Base-by-base conservation (phyloP, 1,139 yeast genomes). In the Candida sanyaensis region DNA sequence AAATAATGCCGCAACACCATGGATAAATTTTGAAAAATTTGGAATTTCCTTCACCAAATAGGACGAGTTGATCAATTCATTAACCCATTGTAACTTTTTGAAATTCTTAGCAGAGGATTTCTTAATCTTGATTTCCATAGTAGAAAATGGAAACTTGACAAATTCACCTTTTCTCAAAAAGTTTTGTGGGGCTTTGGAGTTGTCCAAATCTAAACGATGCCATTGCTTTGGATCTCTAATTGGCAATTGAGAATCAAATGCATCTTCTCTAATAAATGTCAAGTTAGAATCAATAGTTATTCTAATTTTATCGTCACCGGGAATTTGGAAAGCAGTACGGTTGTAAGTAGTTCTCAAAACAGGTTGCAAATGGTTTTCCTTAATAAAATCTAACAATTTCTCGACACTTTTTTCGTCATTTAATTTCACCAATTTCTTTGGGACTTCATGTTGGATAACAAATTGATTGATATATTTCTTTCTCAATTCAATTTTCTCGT, bases 271-370 rank as follows among this genome's bases (percentile, higher is more conserved):
- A 51, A 93, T 86, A 62, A 89, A 91, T 45, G 86, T 66, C 51
- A 93, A 82, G 64, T 93, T 93, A 10, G 96, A 87, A 68, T 93
- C 99, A 55, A 93, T 87, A 36, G 90, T 85, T 51, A 92, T 84
- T 64, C 97, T 83, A 42, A 92, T 86, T 60, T 91, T 81, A 64
- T 91, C 96, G 64, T 93, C 98, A 51, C 98, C 98, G 1, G 99
- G 99, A 57, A 93, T 92, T 73, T 93, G 97, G 75, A 93, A 93
- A 1, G 98, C 98, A 12, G 97, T 89, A 67, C 99, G 81, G 41
- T 90, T 88, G 69, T 89, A 91, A 41, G 86, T 81, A 5, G 97
- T 82, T 70, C 99, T 84, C 64, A 93, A 70, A 37, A 89, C 83
- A 12, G 99, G 99, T 66, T 89, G 88, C 54, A 93, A 76, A 50